These are phyloP conservation scores for Volvariella surrecta DNA, from an alignment of 1,284 basidiomycete genomes.

Conservation along the genomic window DNA sequence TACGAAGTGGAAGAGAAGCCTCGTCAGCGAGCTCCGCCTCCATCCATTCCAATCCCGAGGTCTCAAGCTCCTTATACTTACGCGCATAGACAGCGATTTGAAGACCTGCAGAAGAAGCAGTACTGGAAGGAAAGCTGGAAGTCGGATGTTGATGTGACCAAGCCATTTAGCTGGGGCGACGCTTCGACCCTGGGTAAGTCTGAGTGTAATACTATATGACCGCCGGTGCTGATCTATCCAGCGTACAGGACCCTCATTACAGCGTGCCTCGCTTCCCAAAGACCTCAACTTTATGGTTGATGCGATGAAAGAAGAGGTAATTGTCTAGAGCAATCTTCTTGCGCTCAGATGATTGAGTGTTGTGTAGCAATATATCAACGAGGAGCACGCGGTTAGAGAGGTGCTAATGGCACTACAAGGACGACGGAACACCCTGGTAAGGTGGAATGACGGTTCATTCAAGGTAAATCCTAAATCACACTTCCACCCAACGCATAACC, in stretches of 20 bases:
- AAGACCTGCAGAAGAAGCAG: conserved; percentile 49
- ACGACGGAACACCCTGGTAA: conserved; percentile 48
- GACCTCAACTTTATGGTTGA: conserved; percentile 12
- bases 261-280: not conserved
- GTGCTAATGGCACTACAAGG: conserved; percentile 68
- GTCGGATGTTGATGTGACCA: conserved; percentile 31
- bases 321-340: not conserved
- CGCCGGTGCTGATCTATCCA: too few species aligned
- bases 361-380: conserved; percentile 54
- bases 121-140: conserved; percentile 65
- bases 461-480: conserved; percentile 38
- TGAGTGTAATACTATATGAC: too few species aligned
- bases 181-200: conserved; percentile 55
- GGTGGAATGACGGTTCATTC: conserved; percentile 31
- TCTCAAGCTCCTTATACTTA: conserved; percentile 22
- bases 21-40: not conserved
- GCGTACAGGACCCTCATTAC: conserved; percentile 20
- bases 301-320: conserved; percentile 22
- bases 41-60: not conserved
- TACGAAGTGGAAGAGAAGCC: conserved; percentile 10
- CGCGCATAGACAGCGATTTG: conserved; percentile 41
- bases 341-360: not conserved
- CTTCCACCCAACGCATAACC: conserved; percentile 43
- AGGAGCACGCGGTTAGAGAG: conserved; percentile 67
- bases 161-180: conserved; percentile 50